phyloP scores from a whole-genome alignment of 2,329 filamentous ascomycete genomes.

The Pseudogymnoascus verrucosus region DNA sequence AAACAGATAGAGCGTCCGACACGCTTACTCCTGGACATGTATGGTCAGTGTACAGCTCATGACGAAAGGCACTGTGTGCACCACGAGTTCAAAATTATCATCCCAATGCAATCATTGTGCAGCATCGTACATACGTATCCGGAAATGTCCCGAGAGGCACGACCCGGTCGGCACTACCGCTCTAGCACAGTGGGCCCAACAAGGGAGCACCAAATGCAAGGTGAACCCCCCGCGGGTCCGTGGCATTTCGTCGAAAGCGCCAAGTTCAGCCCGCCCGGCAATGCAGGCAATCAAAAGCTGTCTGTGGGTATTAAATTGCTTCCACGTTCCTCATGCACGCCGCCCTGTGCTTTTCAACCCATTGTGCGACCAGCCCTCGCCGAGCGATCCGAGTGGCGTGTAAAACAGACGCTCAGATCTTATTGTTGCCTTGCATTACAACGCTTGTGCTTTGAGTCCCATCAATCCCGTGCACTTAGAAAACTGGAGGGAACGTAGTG shows the following conservation, averaged over 20 bases:
- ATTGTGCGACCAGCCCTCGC: background rate
- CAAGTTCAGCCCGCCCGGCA: conserved; percentile 1
- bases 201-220: background rate
- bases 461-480: background rate
- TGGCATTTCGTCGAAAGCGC: background rate
- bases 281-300: conserved; percentile 6
- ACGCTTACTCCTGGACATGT: background rate
- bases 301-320: conserved; percentile 4
- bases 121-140: background rate
- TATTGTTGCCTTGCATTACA: background rate
- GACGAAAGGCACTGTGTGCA: background rate
- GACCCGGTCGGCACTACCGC: conserved; percentile 1
- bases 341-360: background rate
- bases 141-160: conserved; percentile 6
- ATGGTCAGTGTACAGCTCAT: background rate
- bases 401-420: background rate
- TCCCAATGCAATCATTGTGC: conserved; percentile 5
- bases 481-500: background rate
- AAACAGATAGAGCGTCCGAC: background rate
- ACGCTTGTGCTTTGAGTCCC: background rate
- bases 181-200: background rate
- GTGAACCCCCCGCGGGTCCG: background rate
- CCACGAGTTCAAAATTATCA: background rate
- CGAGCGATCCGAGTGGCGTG: conserved; percentile 2
- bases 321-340: conserved; percentile 2